Percentiles rank a stretch among this genome's conserved stretches.
phyloP scores from a whole-genome alignment of 352 stramenopile genomes.

The Phytophthora cryptogea region DNA sequence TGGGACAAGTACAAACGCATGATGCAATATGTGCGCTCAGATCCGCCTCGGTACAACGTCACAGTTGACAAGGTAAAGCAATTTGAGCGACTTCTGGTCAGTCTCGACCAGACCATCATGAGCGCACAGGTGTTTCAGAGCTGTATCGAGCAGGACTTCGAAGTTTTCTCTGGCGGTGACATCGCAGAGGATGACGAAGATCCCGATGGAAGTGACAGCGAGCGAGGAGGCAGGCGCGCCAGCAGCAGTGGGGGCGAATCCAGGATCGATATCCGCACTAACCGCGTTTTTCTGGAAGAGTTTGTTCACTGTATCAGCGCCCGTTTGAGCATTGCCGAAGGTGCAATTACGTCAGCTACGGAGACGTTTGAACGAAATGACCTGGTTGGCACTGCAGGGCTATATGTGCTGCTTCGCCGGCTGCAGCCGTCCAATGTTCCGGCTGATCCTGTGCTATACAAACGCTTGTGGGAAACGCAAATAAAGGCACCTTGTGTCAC shows the following conservation, averaged over 20 bases:
- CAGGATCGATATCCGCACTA: slow-evolving; percentile 83
- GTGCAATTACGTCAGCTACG: slow-evolving; percentile 77
- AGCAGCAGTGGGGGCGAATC: slow-evolving; percentile 75
- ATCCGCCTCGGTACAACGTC: slow-evolving; percentile 82
- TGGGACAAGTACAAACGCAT: slow-evolving; percentile 94
- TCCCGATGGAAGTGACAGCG: slow-evolving; percentile 55
- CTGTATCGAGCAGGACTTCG: slow-evolving; percentile 91
- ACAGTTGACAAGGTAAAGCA: slow-evolving; percentile 84
- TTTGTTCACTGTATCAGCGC: slow-evolving; percentile 86
- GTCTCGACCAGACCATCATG: slow-evolving; percentile 90
- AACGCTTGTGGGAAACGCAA: slow-evolving; percentile 90
- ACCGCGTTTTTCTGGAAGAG: slow-evolving; percentile 86
- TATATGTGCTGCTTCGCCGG: slow-evolving; percentile 90
- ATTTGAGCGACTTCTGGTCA: slow-evolving; percentile 87
- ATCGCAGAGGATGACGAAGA: slow-evolving; percentile 67
- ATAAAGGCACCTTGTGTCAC: slow-evolving; percentile 83
- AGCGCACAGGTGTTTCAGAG: slow-evolving; percentile 86
- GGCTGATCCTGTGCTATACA: slow-evolving; percentile 90
- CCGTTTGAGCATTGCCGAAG: slow-evolving; percentile 62
- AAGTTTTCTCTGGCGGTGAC: slow-evolving; percentile 72
- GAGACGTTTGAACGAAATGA: slow-evolving; percentile 91
- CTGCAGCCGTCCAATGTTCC: slow-evolving; percentile 83
- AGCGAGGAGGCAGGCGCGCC: slow-evolving; percentile 39
- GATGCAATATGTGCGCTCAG: slow-evolving; percentile 89
- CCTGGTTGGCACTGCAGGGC: slow-evolving; percentile 84